Conservation (phyloP, 192 early-diverging fungal genomes). For the Physocladia obscura region DNA sequence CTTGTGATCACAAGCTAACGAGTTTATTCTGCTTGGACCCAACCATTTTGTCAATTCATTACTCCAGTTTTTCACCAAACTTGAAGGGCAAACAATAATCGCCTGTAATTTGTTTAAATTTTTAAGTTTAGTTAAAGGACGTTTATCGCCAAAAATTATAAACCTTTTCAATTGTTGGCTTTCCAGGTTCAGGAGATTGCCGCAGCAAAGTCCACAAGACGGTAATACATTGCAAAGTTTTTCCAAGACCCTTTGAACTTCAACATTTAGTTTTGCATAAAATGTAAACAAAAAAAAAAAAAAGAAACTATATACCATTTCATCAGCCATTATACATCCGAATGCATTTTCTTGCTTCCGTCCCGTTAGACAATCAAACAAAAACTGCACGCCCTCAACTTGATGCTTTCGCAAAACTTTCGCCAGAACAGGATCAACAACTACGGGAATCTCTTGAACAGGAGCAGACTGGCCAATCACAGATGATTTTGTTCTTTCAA, state of each 20-base stretch:
- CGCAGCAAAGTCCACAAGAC: slow-evolving; percentile 96
- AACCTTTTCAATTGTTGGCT: slow-evolving; percentile 91
- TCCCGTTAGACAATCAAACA: slow-evolving; percentile 90
- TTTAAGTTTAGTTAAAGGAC: neutral
- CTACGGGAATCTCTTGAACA: slow-evolving; percentile 31
- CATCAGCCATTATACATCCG: slow-evolving; percentile 99
- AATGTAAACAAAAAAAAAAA: neutral
- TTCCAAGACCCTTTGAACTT: slow-evolving; percentile 51
- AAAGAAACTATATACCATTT: slow-evolving; percentile 62
- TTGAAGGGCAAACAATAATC: slow-evolving; percentile 93
- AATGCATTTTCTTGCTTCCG: slow-evolving; percentile 65
- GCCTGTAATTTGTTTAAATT: slow-evolving; percentile 32
- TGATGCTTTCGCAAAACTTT: slow-evolving; percentile 92
- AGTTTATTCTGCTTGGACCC: slow-evolving; percentile 75
- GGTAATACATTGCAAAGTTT: slow-evolving; percentile 72
- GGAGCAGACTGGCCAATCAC: slow-evolving; percentile 18
- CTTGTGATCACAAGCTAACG: slow-evolving; percentile 87
- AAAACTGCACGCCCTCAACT: slow-evolving; percentile 91
- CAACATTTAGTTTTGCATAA: no score
- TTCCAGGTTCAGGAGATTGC: slow-evolving; percentile 84
- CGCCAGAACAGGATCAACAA: slow-evolving; percentile 79
- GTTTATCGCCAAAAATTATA: neutral
- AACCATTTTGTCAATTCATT: slow-evolving; percentile 98
- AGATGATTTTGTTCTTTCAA: slow-evolving; percentile 36
- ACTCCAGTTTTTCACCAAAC: slow-evolving; percentile 96